Evolutionary conservation across 306 rosid species (phyloP).

Genomic region (Canavalia ensiformis): DNA sequence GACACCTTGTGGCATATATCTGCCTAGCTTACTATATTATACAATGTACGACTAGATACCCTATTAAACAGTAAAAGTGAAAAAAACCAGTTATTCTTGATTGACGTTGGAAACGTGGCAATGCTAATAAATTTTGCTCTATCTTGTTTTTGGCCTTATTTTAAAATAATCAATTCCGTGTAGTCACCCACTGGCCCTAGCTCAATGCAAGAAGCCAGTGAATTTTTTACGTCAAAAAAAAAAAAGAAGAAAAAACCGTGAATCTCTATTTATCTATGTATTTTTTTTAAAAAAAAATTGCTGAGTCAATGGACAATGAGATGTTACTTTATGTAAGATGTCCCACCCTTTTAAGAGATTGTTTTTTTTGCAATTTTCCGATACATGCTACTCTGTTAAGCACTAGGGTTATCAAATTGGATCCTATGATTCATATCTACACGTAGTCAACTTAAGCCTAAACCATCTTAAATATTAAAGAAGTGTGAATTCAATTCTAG

Average conservation of each 20-base stretch:
- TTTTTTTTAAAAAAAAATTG: background rate
- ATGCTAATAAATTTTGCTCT: conserved; percentile 26
- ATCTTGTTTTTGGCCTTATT: conserved; percentile 34
- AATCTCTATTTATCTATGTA: conserved; percentile 38
- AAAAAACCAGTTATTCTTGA: conserved; percentile 18
- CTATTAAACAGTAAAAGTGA: conserved; percentile 39
- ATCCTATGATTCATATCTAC: conserved; percentile 37
- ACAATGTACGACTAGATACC: conserved; percentile 44
- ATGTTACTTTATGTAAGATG: conserved; percentile 52
- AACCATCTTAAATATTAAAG: conserved; percentile 19
- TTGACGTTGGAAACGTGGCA: conserved; percentile 43
- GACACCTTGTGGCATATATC: conserved; percentile 37
- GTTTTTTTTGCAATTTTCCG: conserved; percentile 46
- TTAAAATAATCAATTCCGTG: conserved; percentile 12
- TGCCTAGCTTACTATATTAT: conserved; percentile 42
- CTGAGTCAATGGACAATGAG: conserved; percentile 47
- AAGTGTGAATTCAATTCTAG: conserved; percentile 15
- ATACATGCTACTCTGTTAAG: conserved; percentile 42
- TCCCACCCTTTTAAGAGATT: conserved; percentile 51
- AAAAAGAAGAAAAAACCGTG: conserved; percentile 35
- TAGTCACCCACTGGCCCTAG: conserved; percentile 41
- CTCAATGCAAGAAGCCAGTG: conserved; percentile 45
- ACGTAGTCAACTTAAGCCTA: background rate
- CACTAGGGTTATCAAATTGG: conserved; percentile 36
- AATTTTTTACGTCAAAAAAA: background rate